These are phyloP conservation scores for Pulicaria dysenterica DNA, from an alignment of 129 eudicot species.

Conservation along the genomic window DNA sequence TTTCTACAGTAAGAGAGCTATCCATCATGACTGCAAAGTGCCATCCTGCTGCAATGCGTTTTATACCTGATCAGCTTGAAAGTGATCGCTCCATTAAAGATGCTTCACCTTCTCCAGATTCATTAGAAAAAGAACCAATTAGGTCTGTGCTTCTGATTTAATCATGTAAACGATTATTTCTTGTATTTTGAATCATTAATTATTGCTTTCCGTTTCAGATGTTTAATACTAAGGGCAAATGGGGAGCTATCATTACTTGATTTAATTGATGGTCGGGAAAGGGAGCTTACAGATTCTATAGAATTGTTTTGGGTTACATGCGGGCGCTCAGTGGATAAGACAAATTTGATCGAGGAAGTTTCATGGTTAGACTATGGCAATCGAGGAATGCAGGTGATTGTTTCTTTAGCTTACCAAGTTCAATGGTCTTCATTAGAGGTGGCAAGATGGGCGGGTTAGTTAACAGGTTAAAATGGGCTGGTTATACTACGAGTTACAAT, in stretches of 20 bases:
- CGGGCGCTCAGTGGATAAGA: constrained; percentile 82
- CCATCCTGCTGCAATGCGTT: constrained; percentile 95
- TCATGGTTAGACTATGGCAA: constrained; percentile 98
- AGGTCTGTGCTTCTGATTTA: constrained; percentile 49
- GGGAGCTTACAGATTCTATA: constrained; percentile 89
- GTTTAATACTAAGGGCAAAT: constrained; percentile 83
- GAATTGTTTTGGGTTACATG: constrained; percentile 98
- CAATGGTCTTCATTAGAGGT: constrained; percentile 6
- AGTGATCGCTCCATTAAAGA: constrained; percentile 47
- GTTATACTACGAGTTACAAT: neutral
- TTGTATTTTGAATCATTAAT: constrained; percentile 16
- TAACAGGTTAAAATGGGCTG: neutral
- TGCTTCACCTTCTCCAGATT: constrained; percentile 44
- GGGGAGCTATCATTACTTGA: constrained; percentile 95
- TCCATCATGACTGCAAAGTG: constrained; percentile 97
- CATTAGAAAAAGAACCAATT: constrained; percentile 65
- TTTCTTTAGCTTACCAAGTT: constrained; percentile 23
- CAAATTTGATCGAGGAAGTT: constrained; percentile 90
- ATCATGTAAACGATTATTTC: neutral
- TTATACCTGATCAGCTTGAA: constrained; percentile 84
- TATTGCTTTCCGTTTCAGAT: constrained; percentile 45
- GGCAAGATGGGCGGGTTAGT: neutral
- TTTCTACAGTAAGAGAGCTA: constrained; percentile 99
- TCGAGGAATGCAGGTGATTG: constrained; percentile 96
- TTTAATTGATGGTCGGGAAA: constrained; percentile 92